A percentile compares a stretch with the other conserved stretches of the same genome.
phyloP scores from a whole-genome alignment of 305 asterid genomes.

The Solanum hybrid region DNA sequence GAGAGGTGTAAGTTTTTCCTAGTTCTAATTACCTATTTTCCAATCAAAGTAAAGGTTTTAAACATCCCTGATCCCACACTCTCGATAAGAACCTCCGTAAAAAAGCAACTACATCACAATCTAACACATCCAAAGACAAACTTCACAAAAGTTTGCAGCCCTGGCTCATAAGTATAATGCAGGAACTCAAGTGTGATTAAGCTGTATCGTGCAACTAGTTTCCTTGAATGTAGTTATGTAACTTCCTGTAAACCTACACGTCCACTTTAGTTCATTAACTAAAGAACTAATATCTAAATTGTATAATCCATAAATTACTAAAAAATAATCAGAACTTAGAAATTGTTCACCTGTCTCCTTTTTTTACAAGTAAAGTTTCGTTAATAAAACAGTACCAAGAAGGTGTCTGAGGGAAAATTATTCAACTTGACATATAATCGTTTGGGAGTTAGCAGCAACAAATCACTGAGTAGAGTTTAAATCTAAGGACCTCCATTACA shows the following conservation, averaged over 20 bases:
- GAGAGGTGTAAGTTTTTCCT: not conserved
- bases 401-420: not conserved
- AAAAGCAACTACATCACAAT: not conserved
- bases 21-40: not conserved
- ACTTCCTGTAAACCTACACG: not conserved
- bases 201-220: not conserved
- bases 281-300: not conserved
- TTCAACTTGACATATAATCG: not conserved
- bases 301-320: not conserved
- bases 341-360: not conserved
- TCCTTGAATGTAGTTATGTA: not conserved
- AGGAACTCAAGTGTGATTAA: not conserved
- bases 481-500: not conserved
- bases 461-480: not conserved
- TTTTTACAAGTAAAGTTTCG: not conserved
- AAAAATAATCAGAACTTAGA: not conserved
- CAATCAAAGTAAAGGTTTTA: not conserved
- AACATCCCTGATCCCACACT: not conserved
- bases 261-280: not conserved
- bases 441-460: not conserved
- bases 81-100: not conserved
- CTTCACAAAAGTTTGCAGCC: not conserved
- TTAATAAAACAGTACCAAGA: not conserved
- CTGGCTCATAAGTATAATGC: not conserved
- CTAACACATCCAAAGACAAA: not conserved